phyloP scores from a whole-genome alignment of 1,284 basidiomycete species.

The Ustilago bromivora region DNA sequence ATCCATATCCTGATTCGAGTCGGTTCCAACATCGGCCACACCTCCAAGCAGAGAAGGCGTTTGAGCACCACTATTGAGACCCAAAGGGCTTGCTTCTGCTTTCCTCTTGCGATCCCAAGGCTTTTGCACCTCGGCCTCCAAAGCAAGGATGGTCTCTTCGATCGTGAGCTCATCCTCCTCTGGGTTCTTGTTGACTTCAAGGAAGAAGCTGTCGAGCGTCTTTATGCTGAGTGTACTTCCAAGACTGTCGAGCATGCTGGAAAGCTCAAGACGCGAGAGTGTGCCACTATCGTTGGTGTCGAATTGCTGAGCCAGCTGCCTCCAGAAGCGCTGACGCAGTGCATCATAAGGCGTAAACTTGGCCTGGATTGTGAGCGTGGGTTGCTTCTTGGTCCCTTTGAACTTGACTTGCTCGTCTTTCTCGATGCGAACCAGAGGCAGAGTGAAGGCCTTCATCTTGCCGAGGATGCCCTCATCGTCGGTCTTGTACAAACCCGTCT shows the following conservation, averaged over 20 bases:
- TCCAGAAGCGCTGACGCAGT: constrained; percentile 79
- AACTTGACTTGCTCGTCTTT: constrained; percentile 59
- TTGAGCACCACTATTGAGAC: constrained; percentile 35
- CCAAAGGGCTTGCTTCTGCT: constrained; percentile 7
- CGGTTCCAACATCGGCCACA: constrained; percentile 30
- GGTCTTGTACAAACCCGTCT: constrained; percentile 55
- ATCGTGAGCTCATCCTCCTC: constrained; percentile 81
- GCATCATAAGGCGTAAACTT: constrained; percentile 92
- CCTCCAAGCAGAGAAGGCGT: constrained; percentile 46
- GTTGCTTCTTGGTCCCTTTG: constrained; percentile 26
- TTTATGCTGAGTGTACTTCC: constrained; percentile 87
- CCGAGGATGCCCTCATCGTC: constrained; percentile 42
- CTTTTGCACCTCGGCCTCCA: constrained; percentile 58
- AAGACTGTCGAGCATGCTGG: constrained; percentile 96
- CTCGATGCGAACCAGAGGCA: constrained; percentile 51
- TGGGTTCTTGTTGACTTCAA: constrained; percentile 75
- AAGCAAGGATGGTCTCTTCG: constrained; percentile 74
- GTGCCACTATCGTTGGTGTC: constrained; percentile 86
- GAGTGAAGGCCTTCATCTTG: constrained; percentile 46
- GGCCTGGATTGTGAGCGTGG: constrained; percentile 74
- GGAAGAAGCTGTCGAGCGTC: constrained; percentile 78
- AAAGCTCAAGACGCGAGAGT: constrained; percentile 86
- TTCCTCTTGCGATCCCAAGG: constrained; percentile 54
- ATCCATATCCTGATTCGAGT: constrained; percentile 44
- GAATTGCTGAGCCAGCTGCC: constrained; percentile 88